Evolutionary conservation across 495 filamentous ascomycete genomes (phyloP).

Genomic region (Lepidopterella palustris): DNA sequence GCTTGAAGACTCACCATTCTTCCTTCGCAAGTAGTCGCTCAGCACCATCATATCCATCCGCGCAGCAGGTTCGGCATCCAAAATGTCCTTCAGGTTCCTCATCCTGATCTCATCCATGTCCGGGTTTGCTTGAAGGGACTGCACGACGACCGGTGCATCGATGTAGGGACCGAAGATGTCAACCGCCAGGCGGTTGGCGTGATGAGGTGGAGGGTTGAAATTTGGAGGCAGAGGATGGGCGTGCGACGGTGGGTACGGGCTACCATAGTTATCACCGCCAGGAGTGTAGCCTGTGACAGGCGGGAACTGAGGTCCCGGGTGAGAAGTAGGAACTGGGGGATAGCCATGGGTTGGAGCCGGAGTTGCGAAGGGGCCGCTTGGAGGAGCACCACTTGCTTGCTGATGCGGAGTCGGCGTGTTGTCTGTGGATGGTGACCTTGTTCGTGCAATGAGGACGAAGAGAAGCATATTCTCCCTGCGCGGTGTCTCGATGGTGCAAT

Average conservation of each 20-base stretch:
- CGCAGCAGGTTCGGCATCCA: constrained; percentile 28
- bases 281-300: constrained; percentile 2
- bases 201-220: not conserved
- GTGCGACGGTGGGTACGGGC: constrained; percentile 7
- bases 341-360: constrained; percentile 7
- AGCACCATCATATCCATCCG: constrained; percentile 28
- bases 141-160: constrained; percentile 25
- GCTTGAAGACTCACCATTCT: constrained; percentile 7
- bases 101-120: constrained; percentile 25
- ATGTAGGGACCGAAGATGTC: constrained; percentile 30
- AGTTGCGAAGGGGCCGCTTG: constrained; percentile 12
- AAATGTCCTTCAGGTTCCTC: constrained; percentile 29
- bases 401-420: not conserved
- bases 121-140: constrained; percentile 20
- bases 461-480: constrained; percentile 62
- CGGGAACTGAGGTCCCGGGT: constrained; percentile 3
- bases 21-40: constrained; percentile 6
- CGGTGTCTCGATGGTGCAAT: constrained; percentile 62
- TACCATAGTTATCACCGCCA: constrained; percentile 10
- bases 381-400: constrained; percentile 2
- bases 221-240: not conserved
- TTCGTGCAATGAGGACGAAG: constrained; percentile 61
- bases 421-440: constrained; percentile 1
- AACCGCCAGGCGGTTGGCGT: constrained; percentile 16
- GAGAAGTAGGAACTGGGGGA: not conserved